Conservation (phyloP, 352 stramenopile genomes). For the Globisporangium mamillatum region DNA sequence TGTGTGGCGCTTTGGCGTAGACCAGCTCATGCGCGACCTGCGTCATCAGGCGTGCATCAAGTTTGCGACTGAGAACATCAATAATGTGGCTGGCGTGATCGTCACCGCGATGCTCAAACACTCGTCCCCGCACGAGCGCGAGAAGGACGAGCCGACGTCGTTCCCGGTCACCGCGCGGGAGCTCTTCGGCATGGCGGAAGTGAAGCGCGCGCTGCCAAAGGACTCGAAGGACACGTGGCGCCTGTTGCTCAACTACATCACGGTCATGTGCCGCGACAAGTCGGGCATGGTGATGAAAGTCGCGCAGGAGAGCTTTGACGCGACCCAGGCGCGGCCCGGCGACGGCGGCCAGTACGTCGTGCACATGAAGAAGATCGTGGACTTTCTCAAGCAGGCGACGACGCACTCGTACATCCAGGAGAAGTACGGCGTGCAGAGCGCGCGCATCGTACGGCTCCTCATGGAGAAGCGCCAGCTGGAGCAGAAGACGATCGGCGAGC, state of each 20-base stretch:
- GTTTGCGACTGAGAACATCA: constrained; percentile 86
- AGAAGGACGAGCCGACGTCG: constrained; percentile 78
- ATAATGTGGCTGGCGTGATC: constrained; percentile 76
- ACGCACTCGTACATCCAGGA: constrained; percentile 81
- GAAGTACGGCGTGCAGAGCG: constrained; percentile 75
- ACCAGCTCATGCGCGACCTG: constrained; percentile 78
- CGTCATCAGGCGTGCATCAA: constrained; percentile 75
- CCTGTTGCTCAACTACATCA: constrained; percentile 86
- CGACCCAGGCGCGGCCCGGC: constrained; percentile 47
- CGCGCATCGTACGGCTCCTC: constrained; percentile 82
- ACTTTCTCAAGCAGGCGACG: constrained; percentile 73
- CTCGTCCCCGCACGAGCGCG: constrained; percentile 78
- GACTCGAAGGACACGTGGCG: constrained; percentile 82
- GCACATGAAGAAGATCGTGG: constrained; percentile 88
- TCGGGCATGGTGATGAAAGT: constrained; percentile 88
- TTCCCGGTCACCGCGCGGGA: constrained; percentile 74
- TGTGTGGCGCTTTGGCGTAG: constrained; percentile 77
- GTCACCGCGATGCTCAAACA: constrained; percentile 77
- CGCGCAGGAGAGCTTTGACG: constrained; percentile 63
- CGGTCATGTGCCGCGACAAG: constrained; percentile 88
- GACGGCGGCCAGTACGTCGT: constrained; percentile 88
- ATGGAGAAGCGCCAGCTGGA: constrained; percentile 85
- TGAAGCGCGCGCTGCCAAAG: constrained; percentile 68
- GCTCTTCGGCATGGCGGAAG: constrained; percentile 63
- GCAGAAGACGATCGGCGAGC: constrained; percentile 82